phyloP scores from a whole-genome alignment of 805 yeast species.

The Ogataea polymorpha region DNA sequence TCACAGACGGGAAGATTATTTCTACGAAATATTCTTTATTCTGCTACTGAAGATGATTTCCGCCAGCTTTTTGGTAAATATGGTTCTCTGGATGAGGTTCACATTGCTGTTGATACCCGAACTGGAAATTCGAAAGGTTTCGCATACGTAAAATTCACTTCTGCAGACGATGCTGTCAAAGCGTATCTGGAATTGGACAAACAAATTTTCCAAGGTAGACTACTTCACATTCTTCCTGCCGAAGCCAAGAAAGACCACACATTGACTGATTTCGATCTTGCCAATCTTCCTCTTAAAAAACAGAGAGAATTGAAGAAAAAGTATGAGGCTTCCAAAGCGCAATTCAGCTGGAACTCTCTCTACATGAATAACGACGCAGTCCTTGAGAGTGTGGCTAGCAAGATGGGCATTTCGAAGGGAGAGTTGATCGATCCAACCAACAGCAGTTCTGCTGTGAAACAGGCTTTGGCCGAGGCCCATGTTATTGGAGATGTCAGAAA shows the following conservation, averaged over 20 bases:
- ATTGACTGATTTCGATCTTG: slow-evolving; percentile 86
- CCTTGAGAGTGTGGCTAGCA: slow-evolving; percentile 80
- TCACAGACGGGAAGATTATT: slow-evolving; percentile 76
- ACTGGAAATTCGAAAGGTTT: slow-evolving; percentile 91
- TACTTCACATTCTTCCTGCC: slow-evolving; percentile 85
- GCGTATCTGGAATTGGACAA: slow-evolving; percentile 80
- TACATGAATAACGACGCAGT: slow-evolving; percentile 91
- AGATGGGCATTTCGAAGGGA: slow-evolving; percentile 78
- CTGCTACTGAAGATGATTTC: slow-evolving; percentile 79
- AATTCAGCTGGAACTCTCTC: slow-evolving; percentile 93
- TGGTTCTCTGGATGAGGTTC: slow-evolving; percentile 84
- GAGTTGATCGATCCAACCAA: slow-evolving; percentile 86
- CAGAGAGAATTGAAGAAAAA: slow-evolving; percentile 83
- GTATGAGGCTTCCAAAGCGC: slow-evolving; percentile 78
- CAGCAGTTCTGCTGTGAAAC: slow-evolving; percentile 87
- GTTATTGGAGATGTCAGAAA: slow-evolving; percentile 88
- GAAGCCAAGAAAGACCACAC: slow-evolving; percentile 77
- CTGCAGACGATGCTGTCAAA: slow-evolving; percentile 65
- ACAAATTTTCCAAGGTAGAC: slow-evolving; percentile 89
- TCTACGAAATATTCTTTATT: slow-evolving; percentile 78
- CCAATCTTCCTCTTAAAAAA: slow-evolving; percentile 88
- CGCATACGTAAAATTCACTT: slow-evolving; percentile 75
- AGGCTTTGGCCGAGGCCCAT: slow-evolving; percentile 95
- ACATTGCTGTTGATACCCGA: slow-evolving; percentile 85
- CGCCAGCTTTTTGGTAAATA: slow-evolving; percentile 56